These are phyloP conservation scores for Bremia lactucae DNA, from an alignment of 352 stramenopile species.

Conservation along the genomic window DNA sequence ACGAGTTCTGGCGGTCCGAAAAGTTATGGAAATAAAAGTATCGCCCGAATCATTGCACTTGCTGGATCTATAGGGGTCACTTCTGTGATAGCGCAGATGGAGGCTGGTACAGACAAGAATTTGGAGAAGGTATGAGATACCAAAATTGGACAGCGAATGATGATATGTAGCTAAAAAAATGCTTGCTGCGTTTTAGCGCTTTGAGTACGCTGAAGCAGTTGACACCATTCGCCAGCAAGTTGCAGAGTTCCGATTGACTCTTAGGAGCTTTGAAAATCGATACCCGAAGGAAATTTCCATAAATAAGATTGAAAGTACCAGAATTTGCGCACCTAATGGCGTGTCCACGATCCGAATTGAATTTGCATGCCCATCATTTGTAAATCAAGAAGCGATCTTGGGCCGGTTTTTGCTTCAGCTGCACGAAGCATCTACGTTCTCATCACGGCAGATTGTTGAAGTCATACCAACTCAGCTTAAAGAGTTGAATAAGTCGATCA, in stretches of 20 bases:
- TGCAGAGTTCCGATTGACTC: constrained; percentile 60
- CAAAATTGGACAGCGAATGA: neutral
- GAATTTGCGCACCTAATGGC: constrained; percentile 65
- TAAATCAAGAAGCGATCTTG: constrained; percentile 63
- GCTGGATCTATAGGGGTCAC: constrained; percentile 3
- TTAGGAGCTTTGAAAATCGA: constrained; percentile 63
- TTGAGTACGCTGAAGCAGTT: constrained; percentile 54
- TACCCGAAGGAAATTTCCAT: constrained; percentile 72
- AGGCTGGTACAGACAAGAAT: constrained; percentile 15
- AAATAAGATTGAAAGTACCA: constrained; percentile 77
- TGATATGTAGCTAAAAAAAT: neutral
- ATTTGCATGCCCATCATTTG: constrained; percentile 68
- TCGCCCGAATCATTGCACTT: constrained; percentile 12
- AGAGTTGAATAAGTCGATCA: constrained; percentile 31
- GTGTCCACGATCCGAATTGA: constrained; percentile 76
- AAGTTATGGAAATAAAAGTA: constrained; percentile 4
- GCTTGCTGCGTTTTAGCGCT: constrained; percentile 24
- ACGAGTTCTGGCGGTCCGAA: constrained; percentile 4
- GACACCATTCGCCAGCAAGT: constrained; percentile 62
- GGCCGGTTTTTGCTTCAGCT: constrained; percentile 55
- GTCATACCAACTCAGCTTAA: constrained; percentile 39
- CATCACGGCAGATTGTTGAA: constrained; percentile 35
- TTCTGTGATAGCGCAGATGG: constrained; percentile 7
- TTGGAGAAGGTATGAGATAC: constrained; percentile 18
- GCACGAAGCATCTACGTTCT: constrained; percentile 18